Conservation (phyloP, 441 rosid genomes). For the Eruca vesicaria region DNA sequence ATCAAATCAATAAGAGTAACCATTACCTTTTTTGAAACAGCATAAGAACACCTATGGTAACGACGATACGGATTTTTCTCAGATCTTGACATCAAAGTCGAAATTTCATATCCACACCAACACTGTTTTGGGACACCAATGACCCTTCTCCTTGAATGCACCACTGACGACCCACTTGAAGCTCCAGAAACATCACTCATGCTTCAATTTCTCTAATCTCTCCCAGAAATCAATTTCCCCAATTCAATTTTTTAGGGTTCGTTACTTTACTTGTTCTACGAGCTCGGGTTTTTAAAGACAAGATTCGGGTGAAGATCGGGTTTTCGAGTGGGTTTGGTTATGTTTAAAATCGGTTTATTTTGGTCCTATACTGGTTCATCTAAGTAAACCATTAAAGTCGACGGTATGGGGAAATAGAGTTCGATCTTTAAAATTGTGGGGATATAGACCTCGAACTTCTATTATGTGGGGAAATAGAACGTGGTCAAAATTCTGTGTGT, state of each 20-base stretch:
- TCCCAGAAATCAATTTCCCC: background rate
- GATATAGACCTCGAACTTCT: background rate
- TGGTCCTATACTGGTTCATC: background rate
- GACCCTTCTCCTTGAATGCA: background rate
- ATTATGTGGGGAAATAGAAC: background rate
- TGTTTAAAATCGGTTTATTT: background rate
- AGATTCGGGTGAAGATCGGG: background rate
- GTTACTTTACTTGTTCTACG: background rate
- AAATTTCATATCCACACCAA: background rate
- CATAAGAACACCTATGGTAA: background rate
- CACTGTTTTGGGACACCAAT: background rate
- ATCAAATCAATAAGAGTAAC: background rate
- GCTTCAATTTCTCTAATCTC: background rate
- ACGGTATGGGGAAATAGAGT: background rate
- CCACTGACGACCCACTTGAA: background rate
- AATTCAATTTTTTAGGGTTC: background rate
- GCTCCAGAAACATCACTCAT: background rate
- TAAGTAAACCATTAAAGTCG: background rate
- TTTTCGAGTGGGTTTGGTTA: background rate
- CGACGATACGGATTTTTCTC: background rate
- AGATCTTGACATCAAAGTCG: background rate
- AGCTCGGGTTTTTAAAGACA: background rate
- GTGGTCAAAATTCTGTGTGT: background rate
- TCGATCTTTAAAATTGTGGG: background rate
- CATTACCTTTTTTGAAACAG: background rate